A percentile compares a stretch with the other conserved stretches of the same genome.
Conservation (phyloP, 495 filamentous ascomycete genomes). For the Penicillium herquei region DNA sequence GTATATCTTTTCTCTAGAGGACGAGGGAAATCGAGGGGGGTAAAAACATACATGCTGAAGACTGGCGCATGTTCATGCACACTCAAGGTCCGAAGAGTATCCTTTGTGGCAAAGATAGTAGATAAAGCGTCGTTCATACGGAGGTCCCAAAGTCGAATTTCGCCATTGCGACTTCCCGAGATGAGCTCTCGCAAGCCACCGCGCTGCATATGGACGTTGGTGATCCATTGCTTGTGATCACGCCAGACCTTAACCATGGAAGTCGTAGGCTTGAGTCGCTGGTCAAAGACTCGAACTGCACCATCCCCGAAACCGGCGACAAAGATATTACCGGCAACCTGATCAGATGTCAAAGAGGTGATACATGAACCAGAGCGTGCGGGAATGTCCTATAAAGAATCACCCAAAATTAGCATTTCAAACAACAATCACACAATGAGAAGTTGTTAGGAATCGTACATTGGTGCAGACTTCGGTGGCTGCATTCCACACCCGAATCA, state of each 20-base stretch:
- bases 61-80: constrained; percentile 97
- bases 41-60: constrained; percentile 81
- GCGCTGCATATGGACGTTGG: constrained; percentile 94
- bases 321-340: constrained; percentile 94
- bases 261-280: constrained; percentile 73
- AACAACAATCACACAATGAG: background rate
- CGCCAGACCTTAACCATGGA: constrained; percentile 96
- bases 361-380: constrained; percentile 95
- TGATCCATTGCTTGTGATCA: constrained; percentile 91
- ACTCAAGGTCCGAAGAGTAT: constrained; percentile 78
- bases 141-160: constrained; percentile 96
- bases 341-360: constrained; percentile 91
- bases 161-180: constrained; percentile 82
- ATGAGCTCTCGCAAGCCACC: constrained; percentile 89
- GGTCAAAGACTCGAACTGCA: constrained; percentile 93
- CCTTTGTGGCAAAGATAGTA: constrained; percentile 70
- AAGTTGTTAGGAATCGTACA: constrained; percentile 35
- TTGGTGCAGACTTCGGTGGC: constrained; percentile 87
- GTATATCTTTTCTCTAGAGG: background rate
- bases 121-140: constrained; percentile 73
- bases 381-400: constrained; percentile 69
- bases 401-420: constrained; percentile 1
- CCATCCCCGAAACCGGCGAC: constrained; percentile 96
- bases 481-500: constrained; percentile 95
- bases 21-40: background rate